Conservation (phyloP, 2,329 filamentous ascomycete genomes). For the Huntiella bhutanensis region DNA sequence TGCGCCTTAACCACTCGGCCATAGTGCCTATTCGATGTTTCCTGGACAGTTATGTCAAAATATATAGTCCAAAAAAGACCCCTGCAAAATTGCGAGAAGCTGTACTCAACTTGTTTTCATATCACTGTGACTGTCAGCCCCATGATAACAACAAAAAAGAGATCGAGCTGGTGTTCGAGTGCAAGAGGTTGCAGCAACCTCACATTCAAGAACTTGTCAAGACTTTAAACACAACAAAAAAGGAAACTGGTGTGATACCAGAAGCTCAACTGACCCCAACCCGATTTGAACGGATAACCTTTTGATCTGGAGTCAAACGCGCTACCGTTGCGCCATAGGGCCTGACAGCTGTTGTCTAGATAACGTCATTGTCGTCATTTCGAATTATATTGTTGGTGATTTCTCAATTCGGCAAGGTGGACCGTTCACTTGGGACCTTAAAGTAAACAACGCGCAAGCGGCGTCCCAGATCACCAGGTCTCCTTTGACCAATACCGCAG, state of each 20-base stretch:
- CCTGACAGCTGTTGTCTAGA: neutral
- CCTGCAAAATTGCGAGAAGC: too few species aligned
- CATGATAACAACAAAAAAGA: neutral
- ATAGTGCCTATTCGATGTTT: conserved; percentile 6
- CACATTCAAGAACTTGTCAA: neutral
- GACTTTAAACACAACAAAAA: neutral
- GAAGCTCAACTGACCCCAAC: conserved; percentile 10
- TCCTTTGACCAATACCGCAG: too few species aligned
- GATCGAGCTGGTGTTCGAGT: neutral
- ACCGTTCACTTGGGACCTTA: too few species aligned
- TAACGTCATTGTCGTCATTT: neutral
- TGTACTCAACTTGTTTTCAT: too few species aligned
- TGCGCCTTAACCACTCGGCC: conserved; percentile 12
- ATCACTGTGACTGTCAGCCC: neutral
- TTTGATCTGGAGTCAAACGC: conserved; percentile 13
- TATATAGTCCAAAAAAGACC: neutral
- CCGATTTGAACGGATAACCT: conserved; percentile 13
- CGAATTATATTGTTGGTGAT: too few species aligned
- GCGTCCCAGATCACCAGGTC: too few species aligned
- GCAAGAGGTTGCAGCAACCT: neutral
- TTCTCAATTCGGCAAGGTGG: too few species aligned
- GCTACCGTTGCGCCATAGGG: conserved; percentile 11
- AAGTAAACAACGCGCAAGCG: too few species aligned
- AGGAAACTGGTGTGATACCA: neutral
- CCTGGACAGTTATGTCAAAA: neutral